phyloP scores from a whole-genome alignment of 768 basidiomycete genomes.

The Amanita thiersii region DNA sequence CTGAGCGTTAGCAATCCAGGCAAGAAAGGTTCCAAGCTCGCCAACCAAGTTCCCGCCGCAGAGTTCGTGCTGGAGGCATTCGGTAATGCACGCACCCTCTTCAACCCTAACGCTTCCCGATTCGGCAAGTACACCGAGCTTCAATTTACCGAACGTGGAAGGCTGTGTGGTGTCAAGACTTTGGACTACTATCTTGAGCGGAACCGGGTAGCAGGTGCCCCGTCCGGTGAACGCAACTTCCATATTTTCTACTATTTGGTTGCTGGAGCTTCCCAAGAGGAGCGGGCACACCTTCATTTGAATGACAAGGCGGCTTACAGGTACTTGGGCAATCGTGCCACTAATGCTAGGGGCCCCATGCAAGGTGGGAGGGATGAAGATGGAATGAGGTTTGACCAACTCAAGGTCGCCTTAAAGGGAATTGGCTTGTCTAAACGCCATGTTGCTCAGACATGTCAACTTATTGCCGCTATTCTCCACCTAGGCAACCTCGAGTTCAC shows the following conservation, averaged over 20 bases:
- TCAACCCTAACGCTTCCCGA: conserved; percentile 92
- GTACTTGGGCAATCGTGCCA: conserved; percentile 50
- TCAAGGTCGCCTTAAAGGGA: conserved; percentile 89
- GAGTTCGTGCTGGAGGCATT: conserved; percentile 96
- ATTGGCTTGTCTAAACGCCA: conserved; percentile 92
- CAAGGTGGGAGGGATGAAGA: conserved; percentile 66
- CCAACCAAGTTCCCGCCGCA: conserved; percentile 78
- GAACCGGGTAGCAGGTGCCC: conserved; percentile 79
- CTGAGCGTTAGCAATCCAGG: conserved; percentile 81
- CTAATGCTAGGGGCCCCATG: conserved; percentile 11
- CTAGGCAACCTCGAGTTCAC: conserved; percentile 93
- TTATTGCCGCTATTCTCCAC: conserved; percentile 92
- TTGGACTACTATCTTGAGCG: conserved; percentile 95
- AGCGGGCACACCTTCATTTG: conserved; percentile 81
- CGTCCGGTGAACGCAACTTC: conserved; percentile 92
- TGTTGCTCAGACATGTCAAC: conserved; percentile 92
- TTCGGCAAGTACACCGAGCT: conserved; percentile 98
- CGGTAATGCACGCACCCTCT: conserved; percentile 85
- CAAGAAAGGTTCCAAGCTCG: conserved; percentile 91
- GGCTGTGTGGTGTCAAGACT: conserved; percentile 85
- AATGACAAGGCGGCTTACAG: conserved; percentile 76
- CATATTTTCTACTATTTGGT: conserved; percentile 98
- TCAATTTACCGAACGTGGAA: conserved; percentile 90
- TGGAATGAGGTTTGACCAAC: conserved; percentile 82
- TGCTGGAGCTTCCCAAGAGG: conserved; percentile 83